These are phyloP conservation scores for Xylariaceae sp. DNA, from an alignment of 2,329 filamentous ascomycete genomes.

Conservation along the genomic window DNA sequence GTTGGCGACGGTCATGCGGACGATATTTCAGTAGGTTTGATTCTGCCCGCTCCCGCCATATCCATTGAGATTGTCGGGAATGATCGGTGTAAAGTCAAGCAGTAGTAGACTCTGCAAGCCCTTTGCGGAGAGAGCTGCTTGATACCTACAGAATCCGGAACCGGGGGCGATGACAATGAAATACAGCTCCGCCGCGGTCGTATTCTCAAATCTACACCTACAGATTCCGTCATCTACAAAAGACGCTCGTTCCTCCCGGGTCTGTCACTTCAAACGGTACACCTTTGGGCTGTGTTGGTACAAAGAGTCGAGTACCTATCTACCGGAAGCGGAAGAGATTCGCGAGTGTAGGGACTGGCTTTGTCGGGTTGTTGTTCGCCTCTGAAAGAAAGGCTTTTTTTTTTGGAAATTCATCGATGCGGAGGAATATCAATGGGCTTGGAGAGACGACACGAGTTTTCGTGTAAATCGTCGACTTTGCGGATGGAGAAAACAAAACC, in stretches of 20 bases:
- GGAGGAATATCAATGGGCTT: background rate
- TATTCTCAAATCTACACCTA: background rate
- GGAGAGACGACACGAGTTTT: background rate
- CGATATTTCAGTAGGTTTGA: background rate
- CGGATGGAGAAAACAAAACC: background rate
- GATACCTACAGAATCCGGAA: background rate
- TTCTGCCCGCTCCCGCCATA: background rate
- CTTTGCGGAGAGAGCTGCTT: constrained; percentile 1
- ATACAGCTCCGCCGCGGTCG: background rate
- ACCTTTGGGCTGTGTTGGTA: background rate
- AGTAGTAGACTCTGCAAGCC: background rate
- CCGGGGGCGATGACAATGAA: background rate
- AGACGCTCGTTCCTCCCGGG: background rate
- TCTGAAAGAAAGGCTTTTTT: background rate
- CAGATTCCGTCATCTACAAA: background rate
- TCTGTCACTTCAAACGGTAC: background rate
- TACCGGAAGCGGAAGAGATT: constrained; percentile 4
- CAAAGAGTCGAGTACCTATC: background rate
- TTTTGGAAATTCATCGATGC: background rate
- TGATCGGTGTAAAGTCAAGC: background rate
- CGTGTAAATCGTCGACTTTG: background rate
- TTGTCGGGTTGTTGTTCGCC: background rate
- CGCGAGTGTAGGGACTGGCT: background rate
- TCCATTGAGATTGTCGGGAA: background rate
- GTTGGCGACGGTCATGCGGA: background rate